Evolutionary conservation across 179 eudicot genomes (phyloP).

Genomic region (Spergularia azorica): DNA sequence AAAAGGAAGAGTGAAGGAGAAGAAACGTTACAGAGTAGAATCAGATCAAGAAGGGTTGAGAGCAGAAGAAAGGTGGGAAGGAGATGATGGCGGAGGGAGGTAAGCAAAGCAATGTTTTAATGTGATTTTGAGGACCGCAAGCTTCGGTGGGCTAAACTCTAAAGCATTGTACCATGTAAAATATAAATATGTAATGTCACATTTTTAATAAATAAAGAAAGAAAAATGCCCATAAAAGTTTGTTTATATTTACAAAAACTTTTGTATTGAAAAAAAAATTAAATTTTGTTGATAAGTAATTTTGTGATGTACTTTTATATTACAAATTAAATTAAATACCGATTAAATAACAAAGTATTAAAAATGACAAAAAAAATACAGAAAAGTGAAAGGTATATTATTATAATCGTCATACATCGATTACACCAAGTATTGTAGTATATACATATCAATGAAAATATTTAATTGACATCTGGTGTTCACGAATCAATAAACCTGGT

Average conservation of each 20-base stretch:
- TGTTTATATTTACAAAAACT: background rate
- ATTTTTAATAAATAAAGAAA: background rate
- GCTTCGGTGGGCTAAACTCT: background rate
- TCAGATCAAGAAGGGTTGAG: slow-evolving; percentile 6
- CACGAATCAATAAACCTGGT: too few relatives aligned
- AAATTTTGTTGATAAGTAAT: too few relatives aligned
- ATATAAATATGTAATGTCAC: background rate
- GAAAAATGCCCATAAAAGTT: background rate
- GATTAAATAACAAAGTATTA: too few relatives aligned
- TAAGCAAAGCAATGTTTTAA: background rate
- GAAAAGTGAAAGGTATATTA: too few relatives aligned
- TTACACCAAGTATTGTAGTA: too few relatives aligned
- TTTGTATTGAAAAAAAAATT: background rate
- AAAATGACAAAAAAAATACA: too few relatives aligned
- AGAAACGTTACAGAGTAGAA: slow-evolving; percentile 15
- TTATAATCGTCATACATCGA: too few relatives aligned
- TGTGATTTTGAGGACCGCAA: slow-evolving; percentile 8
- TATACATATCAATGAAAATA: too few relatives aligned
- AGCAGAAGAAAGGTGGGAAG: background rate
- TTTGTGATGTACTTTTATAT: too few relatives aligned
- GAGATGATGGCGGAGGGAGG: background rate
- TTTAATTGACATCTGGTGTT: too few relatives aligned
- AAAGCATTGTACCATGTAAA: too few relatives aligned
- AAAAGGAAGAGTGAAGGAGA: background rate
- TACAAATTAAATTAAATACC: too few relatives aligned